A percentile compares a stretch with the other conserved stretches of the same genome.
Conservation (phyloP, 768 basidiomycete genomes). For the Lentinula sp. region DNA sequence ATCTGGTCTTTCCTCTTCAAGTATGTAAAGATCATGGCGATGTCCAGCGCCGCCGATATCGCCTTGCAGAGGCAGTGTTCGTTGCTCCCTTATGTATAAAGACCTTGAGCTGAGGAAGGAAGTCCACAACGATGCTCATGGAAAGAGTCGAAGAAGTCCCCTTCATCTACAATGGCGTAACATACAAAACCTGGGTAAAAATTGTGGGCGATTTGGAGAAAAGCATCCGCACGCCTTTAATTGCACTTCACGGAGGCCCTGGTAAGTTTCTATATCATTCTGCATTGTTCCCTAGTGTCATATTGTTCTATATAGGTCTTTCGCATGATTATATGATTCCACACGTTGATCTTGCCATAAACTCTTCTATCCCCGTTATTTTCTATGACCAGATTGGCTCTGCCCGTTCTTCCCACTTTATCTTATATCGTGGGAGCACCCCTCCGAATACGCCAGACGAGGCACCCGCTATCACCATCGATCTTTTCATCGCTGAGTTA, state of each 20-base stretch:
- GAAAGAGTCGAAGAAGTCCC: neutral
- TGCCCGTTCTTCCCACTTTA: conserved; percentile 37
- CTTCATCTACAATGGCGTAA: neutral
- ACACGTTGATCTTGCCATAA: conserved; percentile 5
- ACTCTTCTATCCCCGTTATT: conserved; percentile 32
- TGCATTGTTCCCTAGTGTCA: neutral
- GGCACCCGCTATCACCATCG: conserved; percentile 27
- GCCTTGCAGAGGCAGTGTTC: no score
- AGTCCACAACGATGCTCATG: neutral
- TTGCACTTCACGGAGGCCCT: conserved; percentile 44
- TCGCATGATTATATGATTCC: conserved; percentile 5
- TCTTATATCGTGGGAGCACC: neutral
- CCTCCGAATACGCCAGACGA: neutral
- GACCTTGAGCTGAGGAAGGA: neutral
- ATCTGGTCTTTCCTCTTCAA: neutral
- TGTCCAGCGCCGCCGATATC: neutral
- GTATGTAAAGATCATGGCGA: neutral
- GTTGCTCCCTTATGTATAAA: no score
- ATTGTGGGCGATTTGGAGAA: neutral
- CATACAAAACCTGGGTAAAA: neutral
- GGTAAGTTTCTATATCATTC: conserved; percentile 12
- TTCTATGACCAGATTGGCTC: conserved; percentile 49
- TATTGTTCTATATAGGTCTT: conserved; percentile 7
- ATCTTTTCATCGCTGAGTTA: conserved; percentile 51
- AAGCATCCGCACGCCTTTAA: conserved; percentile 20